Evolutionary conservation across 1,284 basidiomycete species (phyloP).

Genomic region (Peniophora sp.): DNA sequence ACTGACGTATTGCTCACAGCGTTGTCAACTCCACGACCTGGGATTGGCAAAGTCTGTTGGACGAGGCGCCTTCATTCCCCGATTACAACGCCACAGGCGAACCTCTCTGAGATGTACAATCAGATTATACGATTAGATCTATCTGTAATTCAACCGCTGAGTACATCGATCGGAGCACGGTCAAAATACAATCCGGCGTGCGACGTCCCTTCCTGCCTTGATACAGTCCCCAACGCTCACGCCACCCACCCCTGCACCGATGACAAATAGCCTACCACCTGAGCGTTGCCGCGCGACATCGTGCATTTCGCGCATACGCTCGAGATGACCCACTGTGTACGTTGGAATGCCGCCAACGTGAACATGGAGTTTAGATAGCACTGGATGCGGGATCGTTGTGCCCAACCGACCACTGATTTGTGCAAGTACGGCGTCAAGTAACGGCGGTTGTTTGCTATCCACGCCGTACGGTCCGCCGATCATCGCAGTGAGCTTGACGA

Average conservation of each 20-base stretch:
- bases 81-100: no score
- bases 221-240: slow-evolving; percentile 91
- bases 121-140: no score
- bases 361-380: slow-evolving; percentile 45
- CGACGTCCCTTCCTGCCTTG: slow-evolving; percentile 57
- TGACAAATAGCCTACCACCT: slow-evolving; percentile 58
- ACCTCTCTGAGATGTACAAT: no score
- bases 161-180: no score
- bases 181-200: slow-evolving; percentile 17
- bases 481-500: slow-evolving; percentile 86
- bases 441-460: slow-evolving; percentile 19
- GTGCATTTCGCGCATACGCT: slow-evolving; percentile 60
- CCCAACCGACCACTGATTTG: slow-evolving; percentile 51
- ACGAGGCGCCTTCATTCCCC: no score
- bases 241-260: slow-evolving; percentile 84
- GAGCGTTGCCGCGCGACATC: slow-evolving; percentile 37
- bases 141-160: no score
- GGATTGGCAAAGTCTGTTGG: no score
- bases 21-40: no score
- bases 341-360: slow-evolving; percentile 81
- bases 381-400: slow-evolving; percentile 45
- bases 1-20: no score
- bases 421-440: slow-evolving; percentile 33
- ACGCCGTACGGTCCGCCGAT: slow-evolving; percentile 75
- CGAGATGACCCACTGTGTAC: slow-evolving; percentile 66